Evolutionary conservation across 2,329 filamentous ascomycete genomes (phyloP).

Genomic region (Arthrocladium fulminans): DNA sequence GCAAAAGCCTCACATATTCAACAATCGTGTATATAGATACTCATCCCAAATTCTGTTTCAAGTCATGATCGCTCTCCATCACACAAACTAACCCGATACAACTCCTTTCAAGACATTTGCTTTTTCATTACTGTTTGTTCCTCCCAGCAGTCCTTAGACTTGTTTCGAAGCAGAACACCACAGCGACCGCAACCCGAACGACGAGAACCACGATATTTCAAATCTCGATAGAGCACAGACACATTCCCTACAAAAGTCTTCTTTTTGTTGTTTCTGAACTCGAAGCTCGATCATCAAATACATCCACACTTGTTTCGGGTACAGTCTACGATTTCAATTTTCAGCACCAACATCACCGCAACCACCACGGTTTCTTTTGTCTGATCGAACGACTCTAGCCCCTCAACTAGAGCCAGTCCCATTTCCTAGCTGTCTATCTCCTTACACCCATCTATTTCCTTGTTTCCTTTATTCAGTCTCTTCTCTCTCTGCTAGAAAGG

Average conservation of each 20-base stretch:
- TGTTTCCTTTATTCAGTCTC: slow-evolving; percentile 3
- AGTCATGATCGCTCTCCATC: slow-evolving; percentile 1
- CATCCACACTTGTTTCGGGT: slow-evolving; percentile 6
- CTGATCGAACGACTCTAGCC: slow-evolving; percentile 2
- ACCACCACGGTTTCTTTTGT: slow-evolving; percentile 9
- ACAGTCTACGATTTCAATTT: not conserved
- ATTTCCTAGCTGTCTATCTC: slow-evolving; percentile 7
- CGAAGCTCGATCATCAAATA: slow-evolving; percentile 2
- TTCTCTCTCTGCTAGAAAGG: slow-evolving; percentile 4
- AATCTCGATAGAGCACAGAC: slow-evolving; percentile 2
- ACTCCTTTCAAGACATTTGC: slow-evolving; percentile 3
- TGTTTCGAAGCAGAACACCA: slow-evolving; percentile 5
- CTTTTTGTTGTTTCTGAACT: slow-evolving; percentile 7
- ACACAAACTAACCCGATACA: slow-evolving; percentile 9
- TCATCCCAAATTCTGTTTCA: slow-evolving; percentile 1
- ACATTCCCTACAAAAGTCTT: not conserved
- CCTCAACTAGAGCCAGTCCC: not conserved
- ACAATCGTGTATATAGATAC: slow-evolving; percentile 5
- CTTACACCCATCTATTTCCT: not conserved
- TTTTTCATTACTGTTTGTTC: slow-evolving; percentile 2
- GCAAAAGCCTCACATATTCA: slow-evolving; percentile 1
- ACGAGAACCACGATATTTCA: not conserved
- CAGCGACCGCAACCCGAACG: not conserved
- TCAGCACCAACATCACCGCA: not conserved
- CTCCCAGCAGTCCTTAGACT: slow-evolving; percentile 7